These are phyloP conservation scores for Pelargonium fulgidum DNA, from an alignment of 441 rosid species.

Conservation along the genomic window DNA sequence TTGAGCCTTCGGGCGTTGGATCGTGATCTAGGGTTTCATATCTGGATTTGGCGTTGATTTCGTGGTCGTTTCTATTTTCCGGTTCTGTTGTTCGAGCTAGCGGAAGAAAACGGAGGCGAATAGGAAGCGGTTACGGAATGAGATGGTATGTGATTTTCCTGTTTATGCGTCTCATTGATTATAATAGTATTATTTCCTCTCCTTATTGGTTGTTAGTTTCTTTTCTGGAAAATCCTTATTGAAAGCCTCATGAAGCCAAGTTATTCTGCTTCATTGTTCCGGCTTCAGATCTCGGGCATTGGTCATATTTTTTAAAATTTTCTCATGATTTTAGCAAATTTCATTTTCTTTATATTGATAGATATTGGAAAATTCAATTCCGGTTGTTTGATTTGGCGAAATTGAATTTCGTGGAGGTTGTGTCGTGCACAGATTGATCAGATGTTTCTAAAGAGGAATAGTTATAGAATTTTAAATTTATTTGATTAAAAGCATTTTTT, in stretches of 20 bases:
- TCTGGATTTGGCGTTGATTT: slow-evolving; percentile 21
- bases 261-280: slow-evolving; percentile 24
- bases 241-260: slow-evolving; percentile 16
- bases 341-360: neutral
- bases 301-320: slow-evolving; percentile 20
- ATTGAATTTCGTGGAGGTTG: neutral
- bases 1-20: slow-evolving; percentile 32
- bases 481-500: neutral
- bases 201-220: neutral
- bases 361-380: neutral
- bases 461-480: neutral
- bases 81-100: slow-evolving; percentile 23
- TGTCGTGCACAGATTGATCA: neutral
- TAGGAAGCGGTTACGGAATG: slow-evolving; percentile 57
- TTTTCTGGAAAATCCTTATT: slow-evolving; percentile 7
- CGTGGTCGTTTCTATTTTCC: slow-evolving; percentile 22
- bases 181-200: neutral
- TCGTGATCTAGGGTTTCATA: slow-evolving; percentile 74
- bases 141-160: slow-evolving; percentile 56
- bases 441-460: slow-evolving; percentile 7
- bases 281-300: slow-evolving; percentile 51
- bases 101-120: slow-evolving; percentile 50
- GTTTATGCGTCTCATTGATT: slow-evolving; percentile 9
- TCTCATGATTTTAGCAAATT: neutral
- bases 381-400: slow-evolving; percentile 2